Conservation (phyloP, 1,139 yeast genomes). For the Magnusiomyces magnusii region DNA sequence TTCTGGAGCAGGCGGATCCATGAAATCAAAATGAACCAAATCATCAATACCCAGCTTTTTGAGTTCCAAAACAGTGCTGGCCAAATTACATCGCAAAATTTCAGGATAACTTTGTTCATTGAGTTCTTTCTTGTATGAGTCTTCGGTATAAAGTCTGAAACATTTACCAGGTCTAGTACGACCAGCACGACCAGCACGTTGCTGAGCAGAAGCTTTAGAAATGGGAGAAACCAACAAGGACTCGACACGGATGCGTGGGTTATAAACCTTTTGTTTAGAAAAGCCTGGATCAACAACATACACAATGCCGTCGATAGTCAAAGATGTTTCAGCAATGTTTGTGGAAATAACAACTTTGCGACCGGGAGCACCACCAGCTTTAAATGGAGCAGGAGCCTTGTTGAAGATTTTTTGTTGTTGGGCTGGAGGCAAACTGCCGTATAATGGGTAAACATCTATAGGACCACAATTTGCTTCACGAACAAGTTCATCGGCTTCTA, state of each 20-base stretch:
- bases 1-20: conserved; percentile 99
- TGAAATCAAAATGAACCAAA: conserved; percentile 93
- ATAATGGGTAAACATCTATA: conserved; percentile 77
- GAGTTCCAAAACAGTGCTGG: conserved; percentile 86
- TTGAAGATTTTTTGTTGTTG: conserved; percentile 92
- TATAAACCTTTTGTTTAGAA: conserved; percentile 92
- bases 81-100: conserved; percentile 80
- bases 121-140: conserved; percentile 88
- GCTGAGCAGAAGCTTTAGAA: conserved; percentile 96
- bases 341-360: conserved; percentile 92
- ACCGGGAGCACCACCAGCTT: conserved; percentile 76
- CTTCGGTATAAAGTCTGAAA: conserved; percentile 92
- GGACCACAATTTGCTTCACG: conserved; percentile 92
- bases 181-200: conserved; percentile 99
- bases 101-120: conserved; percentile 96
- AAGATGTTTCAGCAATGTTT: conserved; percentile 95
- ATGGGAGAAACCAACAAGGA: conserved; percentile 92
- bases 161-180: conserved; percentile 99
- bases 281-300: conserved; percentile 98
- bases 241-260: conserved; percentile 94
- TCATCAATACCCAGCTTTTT: conserved; percentile 94
- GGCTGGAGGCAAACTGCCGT: conserved; percentile 93
- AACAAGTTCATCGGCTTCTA: conserved; percentile 81
- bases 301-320: conserved; percentile 95
- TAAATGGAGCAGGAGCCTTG: conserved; percentile 64